phyloP scores from a whole-genome alignment of 768 basidiomycete species.

The Lactarius sanguifluus region DNA sequence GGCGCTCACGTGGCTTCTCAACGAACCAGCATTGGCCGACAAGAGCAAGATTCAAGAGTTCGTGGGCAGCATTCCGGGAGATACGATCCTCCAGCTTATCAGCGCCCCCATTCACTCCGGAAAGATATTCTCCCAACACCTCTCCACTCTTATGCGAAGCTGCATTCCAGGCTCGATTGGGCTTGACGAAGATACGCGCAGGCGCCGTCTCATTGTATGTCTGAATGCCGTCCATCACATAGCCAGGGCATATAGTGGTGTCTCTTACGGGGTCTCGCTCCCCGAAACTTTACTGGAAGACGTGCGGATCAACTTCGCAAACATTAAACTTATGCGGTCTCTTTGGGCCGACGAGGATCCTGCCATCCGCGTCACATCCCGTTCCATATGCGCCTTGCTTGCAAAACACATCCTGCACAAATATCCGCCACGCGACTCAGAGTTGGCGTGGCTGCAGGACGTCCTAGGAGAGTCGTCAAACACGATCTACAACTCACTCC shows the following conservation, averaged over 20 bases:
- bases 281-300: not conserved
- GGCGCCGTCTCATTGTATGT: not conserved
- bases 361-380: not conserved
- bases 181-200: slow-evolving; percentile 4
- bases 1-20: slow-evolving; percentile 1
- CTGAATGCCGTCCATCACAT: slow-evolving; percentile 3
- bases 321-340: not conserved
- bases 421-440: not conserved
- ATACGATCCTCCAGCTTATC: slow-evolving; percentile 5
- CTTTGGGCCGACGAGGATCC: not conserved
- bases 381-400: not conserved
- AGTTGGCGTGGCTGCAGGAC: not conserved
- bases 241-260: not conserved
- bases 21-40: not conserved
- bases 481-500: not conserved
- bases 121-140: slow-evolving; percentile 1
- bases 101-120: not conserved
- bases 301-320: not conserved
- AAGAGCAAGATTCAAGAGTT: slow-evolving; percentile 9
- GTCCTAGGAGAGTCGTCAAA: not conserved
- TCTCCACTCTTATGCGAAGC: slow-evolving; percentile 11
- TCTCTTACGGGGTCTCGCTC: not conserved
- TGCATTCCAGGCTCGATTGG: slow-evolving; percentile 1
- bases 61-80: slow-evolving; percentile 6
- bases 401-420: not conserved